Base-by-base conservation (phyloP, 2,329 filamentous ascomycete species). In the Venturia asperata region DNA sequence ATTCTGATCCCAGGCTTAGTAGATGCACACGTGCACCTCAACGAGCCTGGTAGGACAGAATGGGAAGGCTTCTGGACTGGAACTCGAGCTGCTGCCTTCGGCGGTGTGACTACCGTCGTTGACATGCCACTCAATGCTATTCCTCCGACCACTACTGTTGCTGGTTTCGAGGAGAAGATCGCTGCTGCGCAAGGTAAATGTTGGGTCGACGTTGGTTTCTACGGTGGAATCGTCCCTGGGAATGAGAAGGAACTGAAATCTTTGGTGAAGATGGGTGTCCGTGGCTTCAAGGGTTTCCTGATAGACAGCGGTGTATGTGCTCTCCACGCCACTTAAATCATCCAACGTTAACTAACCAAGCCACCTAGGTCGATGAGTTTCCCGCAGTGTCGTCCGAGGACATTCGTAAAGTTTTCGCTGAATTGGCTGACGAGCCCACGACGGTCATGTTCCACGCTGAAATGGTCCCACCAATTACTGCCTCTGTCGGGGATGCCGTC, bases 371-470 rank as follows among this genome's bases (percentile, higher is more conserved):
- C 56, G 91, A 96, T 56, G 94, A 99, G 74, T 99, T 99, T 75
- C 94, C 94, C 0, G 91, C 92, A 34, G 88, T 97, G n/a, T 89
- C 89, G 0, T 83, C 90, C 0, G 75, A 78, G 17, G 94, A 97
- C 74, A 89, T 97, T 66, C 81, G 84, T 1, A 83, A 89, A 47
- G 92, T 90, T 55, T 92, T 99, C 84, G 80, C 81, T 39, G 90
- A 88, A 60, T 84, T 99, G 67, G 89, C 90, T 67, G 86, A 91
- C 70, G 84, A 87, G 64, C 84, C 91, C 21, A 97, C 94, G 1
- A 96, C 92, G 0, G 86, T 97, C 71, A 97, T 99, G 93, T 99
- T 99, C 80, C 94, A 99, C 74, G 94, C 94, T 65, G 94, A 99
- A 77, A 97, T 97, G 92, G 87, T 95, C 15, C 92, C 93, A n/a